A percentile compares a stretch with the other conserved stretches of the same genome.
phyloP scores from a whole-genome alignment of 2,329 filamentous ascomycete genomes.

The Fusarium sp. region DNA sequence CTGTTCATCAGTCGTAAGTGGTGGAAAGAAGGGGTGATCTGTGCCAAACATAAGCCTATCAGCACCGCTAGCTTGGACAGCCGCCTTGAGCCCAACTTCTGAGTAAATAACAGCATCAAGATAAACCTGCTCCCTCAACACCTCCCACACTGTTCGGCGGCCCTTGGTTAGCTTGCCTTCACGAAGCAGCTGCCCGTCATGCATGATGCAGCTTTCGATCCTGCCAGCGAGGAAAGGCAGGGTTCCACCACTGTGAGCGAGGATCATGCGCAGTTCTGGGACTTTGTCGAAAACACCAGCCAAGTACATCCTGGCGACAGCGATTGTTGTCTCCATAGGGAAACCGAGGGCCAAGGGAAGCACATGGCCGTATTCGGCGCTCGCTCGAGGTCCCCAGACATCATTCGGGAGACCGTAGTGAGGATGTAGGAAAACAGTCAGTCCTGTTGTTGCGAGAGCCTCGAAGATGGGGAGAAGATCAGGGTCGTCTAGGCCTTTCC shows the following conservation, averaged over 20 bases:
- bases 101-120: constrained; percentile 89
- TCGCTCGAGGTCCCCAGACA: constrained; percentile 79
- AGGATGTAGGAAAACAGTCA: constrained; percentile 86
- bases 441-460: constrained; percentile 70
- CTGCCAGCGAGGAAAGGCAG: constrained; percentile 88
- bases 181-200: constrained; percentile 79
- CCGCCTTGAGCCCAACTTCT: constrained; percentile 76
- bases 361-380: constrained; percentile 83
- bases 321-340: constrained; percentile 92
- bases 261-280: constrained; percentile 73
- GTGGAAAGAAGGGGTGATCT: constrained; percentile 88
- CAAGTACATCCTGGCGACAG: constrained; percentile 87
- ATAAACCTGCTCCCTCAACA: constrained; percentile 78
- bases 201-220: constrained; percentile 86
- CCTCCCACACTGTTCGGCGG: constrained; percentile 65
- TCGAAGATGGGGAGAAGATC: constrained; percentile 76
- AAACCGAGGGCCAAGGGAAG: constrained; percentile 87
- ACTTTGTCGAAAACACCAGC: constrained; percentile 85
- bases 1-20: constrained; percentile 68
- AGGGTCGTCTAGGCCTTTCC: constrained; percentile 82
- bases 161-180: constrained; percentile 63
- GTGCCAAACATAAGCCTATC: constrained; percentile 84
- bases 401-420: constrained; percentile 87
- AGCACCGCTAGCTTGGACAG: constrained; percentile 72
- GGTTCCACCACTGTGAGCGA: constrained; percentile 90